Evolutionary conservation across 1,284 basidiomycete genomes (phyloP).

Genomic region (Xerocomus nothofagi): DNA sequence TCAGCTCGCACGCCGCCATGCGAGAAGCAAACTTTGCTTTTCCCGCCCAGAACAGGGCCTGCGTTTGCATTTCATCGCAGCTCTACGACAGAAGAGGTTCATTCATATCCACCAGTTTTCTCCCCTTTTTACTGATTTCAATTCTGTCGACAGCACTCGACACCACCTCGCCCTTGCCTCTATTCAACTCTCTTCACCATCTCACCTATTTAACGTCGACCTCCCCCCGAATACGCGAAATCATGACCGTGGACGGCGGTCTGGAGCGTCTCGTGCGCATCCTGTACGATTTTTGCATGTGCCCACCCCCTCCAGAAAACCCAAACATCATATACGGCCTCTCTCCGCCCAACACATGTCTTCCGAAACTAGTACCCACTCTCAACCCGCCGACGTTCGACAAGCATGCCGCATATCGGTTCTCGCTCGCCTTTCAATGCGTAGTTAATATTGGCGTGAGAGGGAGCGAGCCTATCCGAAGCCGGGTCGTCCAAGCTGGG

Average conservation of each 20-base stretch:
- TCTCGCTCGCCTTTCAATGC: slow-evolving; percentile 94
- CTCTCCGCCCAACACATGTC: slow-evolving; percentile 55
- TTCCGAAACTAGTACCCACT: slow-evolving; percentile 52
- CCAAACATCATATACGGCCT: slow-evolving; percentile 73
- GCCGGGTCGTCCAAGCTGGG: slow-evolving; percentile 93
- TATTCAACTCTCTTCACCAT: slow-evolving; percentile 97
- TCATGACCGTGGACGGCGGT: slow-evolving; percentile 96
- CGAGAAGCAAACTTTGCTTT: slow-evolving; percentile 97
- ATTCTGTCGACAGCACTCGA: slow-evolving; percentile 73
- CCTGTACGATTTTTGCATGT: slow-evolving; percentile 82
- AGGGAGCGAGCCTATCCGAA: slow-evolving; percentile 90
- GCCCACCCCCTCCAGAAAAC: slow-evolving; percentile 74
- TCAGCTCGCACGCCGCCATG: slow-evolving; percentile 53
- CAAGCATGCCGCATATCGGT: slow-evolving; percentile 83
- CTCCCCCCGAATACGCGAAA: slow-evolving; percentile 96
- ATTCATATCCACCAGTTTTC: slow-evolving; percentile 35
- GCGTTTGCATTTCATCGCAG: slow-evolving; percentile 91
- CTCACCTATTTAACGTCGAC: slow-evolving; percentile 97
- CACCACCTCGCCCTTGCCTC: slow-evolving; percentile 84
- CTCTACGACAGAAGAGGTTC: slow-evolving; percentile 94
- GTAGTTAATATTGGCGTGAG: slow-evolving; percentile 97
- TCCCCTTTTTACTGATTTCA: slow-evolving; percentile 19
- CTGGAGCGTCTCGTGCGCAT: slow-evolving; percentile 95
- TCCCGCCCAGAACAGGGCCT: slow-evolving; percentile 93
- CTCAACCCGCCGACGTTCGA: slow-evolving; percentile 73